These are phyloP conservation scores for Globisporangium megalacanthum DNA, from an alignment of 352 stramenopile species.

Conservation along the genomic window DNA sequence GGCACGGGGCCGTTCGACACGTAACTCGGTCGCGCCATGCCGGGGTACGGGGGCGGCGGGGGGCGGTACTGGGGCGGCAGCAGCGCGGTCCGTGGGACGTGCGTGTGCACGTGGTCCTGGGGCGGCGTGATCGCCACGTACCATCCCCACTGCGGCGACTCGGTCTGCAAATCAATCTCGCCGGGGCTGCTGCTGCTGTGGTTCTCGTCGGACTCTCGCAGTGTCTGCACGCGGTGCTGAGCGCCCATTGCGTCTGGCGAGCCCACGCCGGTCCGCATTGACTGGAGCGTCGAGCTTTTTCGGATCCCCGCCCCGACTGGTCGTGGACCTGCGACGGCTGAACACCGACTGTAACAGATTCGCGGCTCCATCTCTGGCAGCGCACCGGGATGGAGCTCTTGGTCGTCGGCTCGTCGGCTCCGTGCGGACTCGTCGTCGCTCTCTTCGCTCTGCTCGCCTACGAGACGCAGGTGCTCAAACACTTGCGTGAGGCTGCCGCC, in stretches of 20 bases:
- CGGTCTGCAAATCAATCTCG: constrained; percentile 30
- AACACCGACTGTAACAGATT: constrained; percentile 1
- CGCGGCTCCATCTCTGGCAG: constrained; percentile 1
- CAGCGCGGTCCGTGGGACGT: constrained; percentile 14
- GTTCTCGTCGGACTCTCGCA: constrained; percentile 11
- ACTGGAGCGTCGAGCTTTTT: constrained; percentile 14
- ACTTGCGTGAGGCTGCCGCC: constrained; percentile 72
- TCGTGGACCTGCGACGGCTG: background rate
- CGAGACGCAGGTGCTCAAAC: constrained; percentile 33
- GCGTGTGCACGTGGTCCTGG: constrained; percentile 43
- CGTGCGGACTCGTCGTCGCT: background rate
- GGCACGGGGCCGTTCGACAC: background rate
- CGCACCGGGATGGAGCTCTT: background rate
- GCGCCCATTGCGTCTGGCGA: background rate
- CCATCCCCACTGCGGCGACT: constrained; percentile 84
- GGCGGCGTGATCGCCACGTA: constrained; percentile 84
- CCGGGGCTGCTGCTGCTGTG: background rate
- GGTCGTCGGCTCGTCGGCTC: constrained; percentile 1
- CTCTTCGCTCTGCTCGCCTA: constrained; percentile 7
- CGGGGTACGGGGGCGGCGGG: background rate
- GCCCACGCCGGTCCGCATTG: constrained; percentile 2
- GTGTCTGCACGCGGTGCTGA: background rate
- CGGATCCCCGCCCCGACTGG: constrained; percentile 3
- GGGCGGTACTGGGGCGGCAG: background rate
- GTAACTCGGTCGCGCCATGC: background rate